These are phyloP conservation scores for Scolecobasidium constrictum DNA, from an alignment of 2,329 filamentous ascomycete species.

Conservation along the genomic window DNA sequence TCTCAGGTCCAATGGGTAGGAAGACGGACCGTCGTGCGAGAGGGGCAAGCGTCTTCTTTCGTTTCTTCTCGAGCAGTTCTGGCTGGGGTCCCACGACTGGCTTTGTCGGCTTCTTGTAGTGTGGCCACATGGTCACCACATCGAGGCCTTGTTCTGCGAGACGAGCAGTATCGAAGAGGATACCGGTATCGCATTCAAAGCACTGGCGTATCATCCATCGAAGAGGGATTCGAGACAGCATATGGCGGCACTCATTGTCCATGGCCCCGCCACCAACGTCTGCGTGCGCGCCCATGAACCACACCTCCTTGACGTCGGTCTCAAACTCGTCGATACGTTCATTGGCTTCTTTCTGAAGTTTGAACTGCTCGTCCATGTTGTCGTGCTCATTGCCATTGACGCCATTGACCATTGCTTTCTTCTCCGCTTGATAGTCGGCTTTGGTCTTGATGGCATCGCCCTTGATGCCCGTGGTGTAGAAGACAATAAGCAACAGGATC, in stretches of 20 bases:
- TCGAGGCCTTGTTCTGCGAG: conserved; percentile 33
- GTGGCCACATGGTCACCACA: conserved; percentile 29
- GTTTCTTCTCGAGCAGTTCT: conserved; percentile 24
- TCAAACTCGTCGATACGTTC: conserved; percentile 11
- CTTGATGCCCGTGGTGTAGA: no score
- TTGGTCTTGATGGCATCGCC: conserved; percentile 5
- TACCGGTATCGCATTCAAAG: conserved; percentile 36
- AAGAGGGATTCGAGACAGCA: conserved; percentile 33
- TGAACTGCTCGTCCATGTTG: conserved; percentile 10
- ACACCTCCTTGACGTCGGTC: conserved; percentile 27
- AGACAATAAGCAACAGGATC: background rate
- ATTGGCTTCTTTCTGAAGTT: conserved; percentile 12
- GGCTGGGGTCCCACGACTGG: conserved; percentile 26
- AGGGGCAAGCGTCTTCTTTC: conserved; percentile 21
- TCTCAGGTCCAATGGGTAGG: conserved; percentile 12
- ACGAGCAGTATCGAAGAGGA: conserved; percentile 29
- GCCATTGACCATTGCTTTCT: conserved; percentile 12
- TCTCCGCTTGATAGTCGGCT: conserved; percentile 11
- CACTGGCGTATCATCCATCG: conserved; percentile 39
- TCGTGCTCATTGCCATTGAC: conserved; percentile 12
- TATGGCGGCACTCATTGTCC: conserved; percentile 29
- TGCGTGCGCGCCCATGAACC: conserved; percentile 33
- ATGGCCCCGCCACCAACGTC: conserved; percentile 36
- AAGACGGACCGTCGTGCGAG: conserved; percentile 21
- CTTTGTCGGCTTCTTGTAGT: conserved; percentile 20